A percentile compares a stretch with the other conserved stretches of the same genome.
Evolutionary conservation across 768 basidiomycete species (phyloP).

Genomic region (Lentinula lateritia): DNA sequence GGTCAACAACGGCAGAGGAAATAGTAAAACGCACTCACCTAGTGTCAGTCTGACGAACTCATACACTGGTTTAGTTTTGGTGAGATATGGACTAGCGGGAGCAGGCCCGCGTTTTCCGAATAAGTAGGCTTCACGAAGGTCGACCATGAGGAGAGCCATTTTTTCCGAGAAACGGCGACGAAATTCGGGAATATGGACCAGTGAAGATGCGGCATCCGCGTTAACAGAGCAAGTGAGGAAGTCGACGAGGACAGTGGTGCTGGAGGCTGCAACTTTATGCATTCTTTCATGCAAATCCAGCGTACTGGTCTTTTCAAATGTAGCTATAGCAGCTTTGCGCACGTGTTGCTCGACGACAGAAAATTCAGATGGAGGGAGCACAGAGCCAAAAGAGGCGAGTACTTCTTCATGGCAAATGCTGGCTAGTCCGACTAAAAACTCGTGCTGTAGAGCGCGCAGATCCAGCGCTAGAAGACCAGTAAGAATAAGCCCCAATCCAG

Average conservation of each 20-base stretch:
- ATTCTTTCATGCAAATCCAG: conserved; percentile 72
- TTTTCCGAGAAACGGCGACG: conserved; percentile 47
- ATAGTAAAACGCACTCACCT: conserved; percentile 29
- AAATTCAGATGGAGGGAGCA: conserved; percentile 21
- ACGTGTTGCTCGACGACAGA: background rate
- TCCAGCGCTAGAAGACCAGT: conserved; percentile 52
- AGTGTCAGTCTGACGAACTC: conserved; percentile 68
- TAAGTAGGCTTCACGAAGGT: conserved; percentile 51
- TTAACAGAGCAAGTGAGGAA: conserved; percentile 40
- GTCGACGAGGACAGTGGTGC: conserved; percentile 60
- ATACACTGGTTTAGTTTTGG: conserved; percentile 67
- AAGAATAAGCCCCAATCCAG: conserved; percentile 2
- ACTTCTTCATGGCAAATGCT: conserved; percentile 48
- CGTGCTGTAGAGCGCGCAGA: conserved; percentile 64
- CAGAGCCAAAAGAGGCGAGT: conserved; percentile 33
- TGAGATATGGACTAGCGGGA: conserved; percentile 64
- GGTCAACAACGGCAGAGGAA: background rate
- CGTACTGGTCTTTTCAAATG: conserved; percentile 60
- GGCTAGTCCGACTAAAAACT: conserved; percentile 45
- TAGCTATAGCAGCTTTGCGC: background rate
- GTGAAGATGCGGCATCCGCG: conserved; percentile 22
- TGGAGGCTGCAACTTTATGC: conserved; percentile 62
- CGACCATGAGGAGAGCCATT: conserved; percentile 38
- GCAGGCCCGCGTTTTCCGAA: conserved; percentile 52
- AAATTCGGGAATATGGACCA: conserved; percentile 41